These are phyloP conservation scores for Oldenlandia corymbosa DNA, from an alignment of 257 asterid species.

Conservation along the genomic window DNA sequence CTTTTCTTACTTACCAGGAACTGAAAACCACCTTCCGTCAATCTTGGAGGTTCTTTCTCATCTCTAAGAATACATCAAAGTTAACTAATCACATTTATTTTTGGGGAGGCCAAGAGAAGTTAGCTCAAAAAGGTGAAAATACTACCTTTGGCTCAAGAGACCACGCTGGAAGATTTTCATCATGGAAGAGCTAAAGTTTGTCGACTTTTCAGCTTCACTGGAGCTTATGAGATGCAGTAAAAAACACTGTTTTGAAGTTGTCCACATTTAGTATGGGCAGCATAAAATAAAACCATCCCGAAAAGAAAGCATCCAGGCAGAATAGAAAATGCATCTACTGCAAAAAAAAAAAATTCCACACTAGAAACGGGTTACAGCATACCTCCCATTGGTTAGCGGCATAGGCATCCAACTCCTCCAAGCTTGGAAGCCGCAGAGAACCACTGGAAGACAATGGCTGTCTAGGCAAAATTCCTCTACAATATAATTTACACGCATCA, in stretches of 20 bases:
- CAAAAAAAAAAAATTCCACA: constrained; percentile 18
- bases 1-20: constrained; percentile 65
- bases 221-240: constrained; percentile 96
- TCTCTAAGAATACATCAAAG: constrained; percentile 54
- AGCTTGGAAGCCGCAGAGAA: constrained; percentile 81
- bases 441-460: constrained; percentile 82
- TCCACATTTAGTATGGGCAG: constrained; percentile 34
- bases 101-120: constrained; percentile 5
- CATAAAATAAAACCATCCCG: constrained; percentile 16
- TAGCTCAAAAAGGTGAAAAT: constrained; percentile 16
- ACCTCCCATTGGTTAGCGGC: constrained; percentile 98
- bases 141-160: constrained; percentile 86
- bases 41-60: constrained; percentile 68
- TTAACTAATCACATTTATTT: constrained; percentile 18
- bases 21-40: constrained; percentile 98
- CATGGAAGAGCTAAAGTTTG: constrained; percentile 87
- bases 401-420: constrained; percentile 82
- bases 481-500: constrained; percentile 29
- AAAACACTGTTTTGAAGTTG: constrained; percentile 66
- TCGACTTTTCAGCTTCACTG: constrained; percentile 68
- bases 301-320: constrained; percentile 22
- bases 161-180: constrained; percentile 96
- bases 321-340: background rate
- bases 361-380: constrained; percentile 20
- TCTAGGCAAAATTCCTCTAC: constrained; percentile 92